Percentiles rank a stretch among this genome's conserved stretches.
phyloP scores from a whole-genome alignment of 495 filamentous ascomycete species.

The Aspergillus ostianus region DNA sequence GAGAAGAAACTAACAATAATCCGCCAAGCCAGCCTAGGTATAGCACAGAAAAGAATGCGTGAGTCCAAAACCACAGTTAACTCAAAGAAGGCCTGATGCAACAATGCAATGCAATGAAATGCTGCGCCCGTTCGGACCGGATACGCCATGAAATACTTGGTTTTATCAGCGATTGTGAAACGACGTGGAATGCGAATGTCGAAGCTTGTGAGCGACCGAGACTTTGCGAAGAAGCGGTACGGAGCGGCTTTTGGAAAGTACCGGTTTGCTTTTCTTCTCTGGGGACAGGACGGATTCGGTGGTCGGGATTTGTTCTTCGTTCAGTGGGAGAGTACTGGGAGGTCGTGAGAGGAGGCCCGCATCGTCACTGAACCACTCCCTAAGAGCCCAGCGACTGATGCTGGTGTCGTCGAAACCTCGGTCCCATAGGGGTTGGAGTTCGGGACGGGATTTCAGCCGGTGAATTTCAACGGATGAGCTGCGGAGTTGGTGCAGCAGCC shows the following conservation, averaged over 20 bases:
- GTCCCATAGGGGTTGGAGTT: constrained; percentile 17
- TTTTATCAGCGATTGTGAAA: background rate
- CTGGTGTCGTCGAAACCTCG: constrained; percentile 21
- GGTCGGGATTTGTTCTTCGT: background rate
- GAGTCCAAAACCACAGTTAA: background rate
- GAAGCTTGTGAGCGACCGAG: background rate
- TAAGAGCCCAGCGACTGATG: constrained; percentile 29
- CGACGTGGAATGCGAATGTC: background rate
- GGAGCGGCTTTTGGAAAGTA: background rate
- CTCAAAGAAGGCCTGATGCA: background rate
- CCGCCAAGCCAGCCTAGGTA: background rate
- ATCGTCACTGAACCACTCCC: constrained; percentile 27
- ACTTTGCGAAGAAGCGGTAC: background rate
- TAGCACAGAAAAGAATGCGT: background rate
- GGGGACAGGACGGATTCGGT: background rate
- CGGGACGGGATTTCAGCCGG: constrained; percentile 24
- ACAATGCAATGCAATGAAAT: background rate
- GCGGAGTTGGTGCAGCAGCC: constrained; percentile 33
- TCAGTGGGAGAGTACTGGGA: background rate
- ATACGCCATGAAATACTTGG: background rate
- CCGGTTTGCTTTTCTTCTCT: background rate
- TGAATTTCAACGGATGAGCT: constrained; percentile 29
- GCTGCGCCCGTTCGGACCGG: background rate
- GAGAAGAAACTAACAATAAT: background rate
- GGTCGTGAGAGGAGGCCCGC: background rate